Base-by-base conservation (phyloP, 129 eudicot species). In the Erigeron canadensis region DNA sequence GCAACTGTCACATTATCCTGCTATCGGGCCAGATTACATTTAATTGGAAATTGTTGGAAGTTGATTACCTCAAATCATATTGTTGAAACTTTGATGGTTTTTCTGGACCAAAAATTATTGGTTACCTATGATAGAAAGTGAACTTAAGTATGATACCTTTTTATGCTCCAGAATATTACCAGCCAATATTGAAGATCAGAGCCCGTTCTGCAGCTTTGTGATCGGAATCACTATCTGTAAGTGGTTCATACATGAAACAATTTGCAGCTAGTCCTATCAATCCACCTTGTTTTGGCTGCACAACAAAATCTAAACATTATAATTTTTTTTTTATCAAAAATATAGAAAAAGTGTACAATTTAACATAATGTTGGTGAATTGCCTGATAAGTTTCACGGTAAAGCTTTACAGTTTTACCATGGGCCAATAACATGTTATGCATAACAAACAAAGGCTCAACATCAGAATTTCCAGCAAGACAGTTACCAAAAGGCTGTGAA, bases 401-500 rank as follows among this genome's bases (percentile, higher is more conserved):
- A n/a, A 89, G 55, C 64, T 84, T 80, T 47, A 82, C 88, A 44
- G 95, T 89, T 65, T 85, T 87, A 37, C 87, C 93, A 80, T 89
- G 98, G 7, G 87, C 86, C 51, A 94, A 63, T 71, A 94, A 19
- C 90, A 87, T 78, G 70, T 89, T 87, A 75, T 94, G 96, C 72
- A 68, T 79, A 15, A 42, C 88, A 66, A 77, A 63, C n/a, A 89
- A 77, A 67, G 98, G 95, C 80, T 94, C 98, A 10, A 80, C 19
- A 53, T 86, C 95, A 8, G 97, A 94, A 68, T 89, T 81, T 17
- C 97, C 99, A 70, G 18, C 37, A 5, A 82, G 67, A 67, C 95
- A 94, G 76, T 86, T 75, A 19, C 94, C 99, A 63, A 87, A 90
- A 10, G 96, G 96, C 39, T 71, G 81, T 41, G 97, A 94, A 70